Evolutionary conservation across 257 asterid genomes (phyloP).

Genomic region (Asclepias syriaca): DNA sequence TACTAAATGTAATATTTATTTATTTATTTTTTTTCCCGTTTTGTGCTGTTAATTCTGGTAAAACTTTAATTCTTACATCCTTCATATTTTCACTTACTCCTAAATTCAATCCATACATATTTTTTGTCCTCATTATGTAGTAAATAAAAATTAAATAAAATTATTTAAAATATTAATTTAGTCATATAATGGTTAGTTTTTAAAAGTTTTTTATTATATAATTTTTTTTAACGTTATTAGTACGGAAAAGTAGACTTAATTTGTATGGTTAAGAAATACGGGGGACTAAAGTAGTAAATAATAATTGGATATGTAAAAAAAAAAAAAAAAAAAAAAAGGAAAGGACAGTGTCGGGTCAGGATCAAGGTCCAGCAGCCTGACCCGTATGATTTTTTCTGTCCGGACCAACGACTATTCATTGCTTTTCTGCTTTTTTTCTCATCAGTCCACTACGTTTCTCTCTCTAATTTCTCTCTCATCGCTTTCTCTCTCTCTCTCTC

Average conservation of each 20-base stretch:
- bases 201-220: too few species aligned
- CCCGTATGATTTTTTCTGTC: conserved; percentile 10
- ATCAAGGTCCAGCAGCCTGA: conserved; percentile 13
- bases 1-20: background rate
- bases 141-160: too few species aligned
- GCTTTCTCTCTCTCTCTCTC: conserved; percentile 17
- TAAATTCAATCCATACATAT: background rate
- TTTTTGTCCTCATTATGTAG: too few species aligned
- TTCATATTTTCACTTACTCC: background rate
- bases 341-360: background rate
- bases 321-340: background rate
- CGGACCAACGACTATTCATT: conserved; percentile 10
- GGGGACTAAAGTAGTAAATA: background rate
- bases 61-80: background rate
- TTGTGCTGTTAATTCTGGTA: background rate
- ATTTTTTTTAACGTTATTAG: too few species aligned
- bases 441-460: conserved; percentile 34
- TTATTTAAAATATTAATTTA: too few species aligned
- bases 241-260: background rate
- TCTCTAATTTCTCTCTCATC: background rate
- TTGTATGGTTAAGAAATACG: background rate
- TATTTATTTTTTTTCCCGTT: background rate
- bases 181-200: too few species aligned
- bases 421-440: conserved; percentile 21
- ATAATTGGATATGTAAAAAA: background rate